phyloP scores from a whole-genome alignment of 257 asterid species.

The Thymus mandschuricus region DNA sequence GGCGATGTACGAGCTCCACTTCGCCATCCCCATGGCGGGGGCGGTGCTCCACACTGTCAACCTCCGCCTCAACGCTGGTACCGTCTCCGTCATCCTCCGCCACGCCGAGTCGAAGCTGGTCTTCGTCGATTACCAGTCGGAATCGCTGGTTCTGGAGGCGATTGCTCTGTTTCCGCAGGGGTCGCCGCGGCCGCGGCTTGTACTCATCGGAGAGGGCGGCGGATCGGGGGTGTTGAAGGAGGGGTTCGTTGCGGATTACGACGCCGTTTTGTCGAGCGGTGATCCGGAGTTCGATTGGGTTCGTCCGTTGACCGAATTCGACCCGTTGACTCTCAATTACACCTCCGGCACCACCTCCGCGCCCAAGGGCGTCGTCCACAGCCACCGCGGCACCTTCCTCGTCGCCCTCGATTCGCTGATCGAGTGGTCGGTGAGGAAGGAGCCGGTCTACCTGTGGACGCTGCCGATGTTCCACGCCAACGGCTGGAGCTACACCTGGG shows the following conservation, averaged over 20 bases:
- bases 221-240: not conserved
- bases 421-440: slow-evolving; percentile 67
- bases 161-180: slow-evolving; percentile 49
- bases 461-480: slow-evolving; percentile 93
- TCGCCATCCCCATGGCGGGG: slow-evolving; percentile 81
- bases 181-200: slow-evolving; percentile 44
- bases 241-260: slow-evolving; percentile 34
- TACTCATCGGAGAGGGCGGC: slow-evolving; percentile 42
- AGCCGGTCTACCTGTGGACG: slow-evolving; percentile 80
- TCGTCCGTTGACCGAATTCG: slow-evolving; percentile 57
- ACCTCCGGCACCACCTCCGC: slow-evolving; percentile 89
- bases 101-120: slow-evolving; percentile 64
- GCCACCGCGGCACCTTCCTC: slow-evolving; percentile 68
- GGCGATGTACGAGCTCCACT: slow-evolving; percentile 83
- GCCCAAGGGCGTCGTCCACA: slow-evolving; percentile 79
- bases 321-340: slow-evolving; percentile 63
- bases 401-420: slow-evolving; percentile 56
- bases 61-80: slow-evolving; percentile 71
- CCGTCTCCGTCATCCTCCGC: slow-evolving; percentile 57
- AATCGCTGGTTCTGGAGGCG: slow-evolving; percentile 48
- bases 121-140: slow-evolving; percentile 60
- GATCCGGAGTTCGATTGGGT: slow-evolving; percentile 63
- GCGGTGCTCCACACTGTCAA: slow-evolving; percentile 68
- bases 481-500: slow-evolving; percentile 91
- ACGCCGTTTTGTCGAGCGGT: slow-evolving; percentile 46